Percentiles rank a stretch among this genome's conserved stretches.
These are phyloP conservation scores for Geotrichum fermentans DNA, from an alignment of 1,139 yeast species.

Conservation along the genomic window DNA sequence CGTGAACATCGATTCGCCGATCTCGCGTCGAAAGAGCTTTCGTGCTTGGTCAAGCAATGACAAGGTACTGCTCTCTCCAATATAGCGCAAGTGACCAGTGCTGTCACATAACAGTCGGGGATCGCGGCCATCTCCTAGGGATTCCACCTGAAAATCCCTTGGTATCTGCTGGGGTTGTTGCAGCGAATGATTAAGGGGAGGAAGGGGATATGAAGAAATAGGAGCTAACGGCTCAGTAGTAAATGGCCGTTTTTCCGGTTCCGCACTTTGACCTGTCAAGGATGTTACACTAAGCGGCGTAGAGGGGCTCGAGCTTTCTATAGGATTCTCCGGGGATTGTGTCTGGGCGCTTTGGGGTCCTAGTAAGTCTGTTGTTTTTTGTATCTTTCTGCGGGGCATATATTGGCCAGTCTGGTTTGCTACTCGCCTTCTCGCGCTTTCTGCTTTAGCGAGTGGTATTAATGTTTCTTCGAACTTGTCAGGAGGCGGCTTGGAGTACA, in stretches of 20 bases:
- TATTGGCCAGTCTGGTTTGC: too few species aligned
- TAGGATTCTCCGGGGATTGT: not conserved
- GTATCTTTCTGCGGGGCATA: too few species aligned
- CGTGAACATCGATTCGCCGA: constrained; percentile 37
- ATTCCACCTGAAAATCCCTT: constrained; percentile 24
- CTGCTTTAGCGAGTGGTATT: constrained; percentile 20
- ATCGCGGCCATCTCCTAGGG: constrained; percentile 33
- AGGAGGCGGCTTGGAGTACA: constrained; percentile 21
- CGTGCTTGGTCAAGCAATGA: constrained; percentile 37
- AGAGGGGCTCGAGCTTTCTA: not conserved
- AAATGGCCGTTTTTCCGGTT: not conserved
- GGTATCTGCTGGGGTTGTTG: not conserved
- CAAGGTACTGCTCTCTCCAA: constrained; percentile 39
- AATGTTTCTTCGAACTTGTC: constrained; percentile 18
- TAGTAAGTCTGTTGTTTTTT: constrained; percentile 1
- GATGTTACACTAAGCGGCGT: not conserved
- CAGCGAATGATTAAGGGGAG: not conserved
- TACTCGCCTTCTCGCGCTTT: not conserved
- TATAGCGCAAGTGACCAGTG: constrained; percentile 35
- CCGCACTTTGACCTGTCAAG: not conserved
- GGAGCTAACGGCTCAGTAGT: constrained; percentile 3
- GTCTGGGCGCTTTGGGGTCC: not conserved
- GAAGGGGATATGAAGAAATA: not conserved
- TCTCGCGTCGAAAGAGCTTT: constrained; percentile 31
- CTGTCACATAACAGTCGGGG: constrained; percentile 35